Conservation (phyloP, 78 protist species). For the Dictyostelium purpureum region DNA sequence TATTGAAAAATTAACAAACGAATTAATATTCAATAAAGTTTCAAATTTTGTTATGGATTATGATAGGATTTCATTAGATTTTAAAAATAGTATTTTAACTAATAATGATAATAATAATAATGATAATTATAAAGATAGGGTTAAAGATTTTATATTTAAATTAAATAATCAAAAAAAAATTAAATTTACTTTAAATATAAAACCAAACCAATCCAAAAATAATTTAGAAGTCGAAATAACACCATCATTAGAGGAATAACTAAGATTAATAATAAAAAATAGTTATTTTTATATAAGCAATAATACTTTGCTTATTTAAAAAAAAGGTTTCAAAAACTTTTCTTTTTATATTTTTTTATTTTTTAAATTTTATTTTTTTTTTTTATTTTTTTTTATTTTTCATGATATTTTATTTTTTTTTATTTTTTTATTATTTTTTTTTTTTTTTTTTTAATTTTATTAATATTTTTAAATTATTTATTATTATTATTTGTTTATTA, state of each 20-base stretch:
- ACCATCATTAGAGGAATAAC: background rate
- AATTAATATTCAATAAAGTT: background rate
- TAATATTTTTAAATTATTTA: background rate
- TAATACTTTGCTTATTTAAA: background rate
- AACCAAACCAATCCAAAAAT: background rate
- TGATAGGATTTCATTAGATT: no score
- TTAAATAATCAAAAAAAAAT: no score
- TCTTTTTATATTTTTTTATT: background rate
- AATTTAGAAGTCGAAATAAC: background rate
- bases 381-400: background rate
- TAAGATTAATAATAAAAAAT: background rate
- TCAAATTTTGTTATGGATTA: background rate
- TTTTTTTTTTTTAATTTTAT: background rate
- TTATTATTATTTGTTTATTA: no score
- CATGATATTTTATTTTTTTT: background rate
- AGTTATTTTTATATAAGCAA: background rate
- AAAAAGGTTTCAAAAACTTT: background rate
- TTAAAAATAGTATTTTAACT: no score
- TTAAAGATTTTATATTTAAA: no score
- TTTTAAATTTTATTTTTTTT: background rate
- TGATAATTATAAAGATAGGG: no score
- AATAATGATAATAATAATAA: no score
- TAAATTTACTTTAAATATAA: background rate
- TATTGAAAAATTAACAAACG: constrained; percentile 4
- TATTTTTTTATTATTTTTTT: background rate